Evolutionary conservation across 345 rosid genomes (phyloP).

Genomic region (Lenwebbia sp.): DNA sequence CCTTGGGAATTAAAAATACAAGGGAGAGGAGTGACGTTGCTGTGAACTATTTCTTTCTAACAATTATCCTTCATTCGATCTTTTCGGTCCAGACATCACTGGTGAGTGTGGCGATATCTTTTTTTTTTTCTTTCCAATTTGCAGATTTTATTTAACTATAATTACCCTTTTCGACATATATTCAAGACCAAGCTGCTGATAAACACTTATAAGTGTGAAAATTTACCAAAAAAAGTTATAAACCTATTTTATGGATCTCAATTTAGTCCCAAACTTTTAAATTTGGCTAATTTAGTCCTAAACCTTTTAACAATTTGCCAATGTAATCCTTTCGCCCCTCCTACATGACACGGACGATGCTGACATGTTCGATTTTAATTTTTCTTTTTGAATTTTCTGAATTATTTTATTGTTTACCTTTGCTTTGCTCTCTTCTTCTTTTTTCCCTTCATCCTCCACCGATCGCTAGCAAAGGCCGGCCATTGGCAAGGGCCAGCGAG

Average conservation of each 20-base stretch:
- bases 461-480: fast-evolving
- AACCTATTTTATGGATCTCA: background rate
- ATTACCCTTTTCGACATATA: background rate
- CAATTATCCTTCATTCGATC: background rate
- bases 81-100: no score
- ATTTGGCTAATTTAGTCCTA: background rate
- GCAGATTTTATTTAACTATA: background rate
- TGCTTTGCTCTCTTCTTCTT: background rate
- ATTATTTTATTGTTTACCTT: background rate
- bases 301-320: background rate
- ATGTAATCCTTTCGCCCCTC: fast-evolving
- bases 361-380: background rate
- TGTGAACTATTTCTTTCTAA: background rate
- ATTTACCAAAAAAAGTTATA: background rate
- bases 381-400: background rate
- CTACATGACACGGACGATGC: background rate
- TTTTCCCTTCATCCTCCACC: background rate
- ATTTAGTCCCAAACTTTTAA: background rate
- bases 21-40: background rate
- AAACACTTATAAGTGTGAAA: background rate
- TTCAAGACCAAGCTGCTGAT: background rate
- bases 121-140: no score
- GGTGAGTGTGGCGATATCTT: no score
- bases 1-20: background rate
- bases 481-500: background rate